phyloP scores from a whole-genome alignment of 441 rosid genomes.

The Corymbia calophylla region DNA sequence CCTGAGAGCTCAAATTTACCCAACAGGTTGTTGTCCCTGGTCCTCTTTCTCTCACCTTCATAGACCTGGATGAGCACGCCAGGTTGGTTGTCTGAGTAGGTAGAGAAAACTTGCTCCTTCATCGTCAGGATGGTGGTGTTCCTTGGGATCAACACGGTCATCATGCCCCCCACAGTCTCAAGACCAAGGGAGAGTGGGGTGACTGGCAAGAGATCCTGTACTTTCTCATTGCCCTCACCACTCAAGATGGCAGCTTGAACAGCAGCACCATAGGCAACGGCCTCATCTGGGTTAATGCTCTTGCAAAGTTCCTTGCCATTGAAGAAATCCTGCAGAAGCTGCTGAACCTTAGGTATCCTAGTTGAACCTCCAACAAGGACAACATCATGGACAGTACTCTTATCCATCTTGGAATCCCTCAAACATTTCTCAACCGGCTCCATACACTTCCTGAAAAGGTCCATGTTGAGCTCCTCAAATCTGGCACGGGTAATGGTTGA shows the following conservation, averaged over 20 bases:
- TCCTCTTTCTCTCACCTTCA: constrained; percentile 73
- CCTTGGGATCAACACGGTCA: constrained; percentile 60
- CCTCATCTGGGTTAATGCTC: constrained; percentile 73
- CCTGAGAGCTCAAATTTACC: constrained; percentile 77
- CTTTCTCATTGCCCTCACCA: constrained; percentile 77
- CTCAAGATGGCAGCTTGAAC: constrained; percentile 72
- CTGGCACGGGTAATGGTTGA: constrained; percentile 54
- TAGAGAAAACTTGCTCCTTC: constrained; percentile 60
- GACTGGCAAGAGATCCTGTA: constrained; percentile 61
- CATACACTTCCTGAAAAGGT: constrained; percentile 72
- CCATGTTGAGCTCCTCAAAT: constrained; percentile 68
- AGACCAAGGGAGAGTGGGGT: constrained; percentile 52
- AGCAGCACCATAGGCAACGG: constrained; percentile 78
- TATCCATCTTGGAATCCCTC: constrained; percentile 77
- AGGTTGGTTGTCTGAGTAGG: constrained; percentile 65
- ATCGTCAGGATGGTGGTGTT: constrained; percentile 70
- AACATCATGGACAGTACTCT: constrained; percentile 59
- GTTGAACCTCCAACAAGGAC: constrained; percentile 85
- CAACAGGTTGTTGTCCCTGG: constrained; percentile 60
- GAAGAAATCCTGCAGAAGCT: constrained; percentile 68
- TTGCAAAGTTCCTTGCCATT: constrained; percentile 78
- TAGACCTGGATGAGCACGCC: constrained; percentile 75
- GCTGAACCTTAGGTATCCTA: constrained; percentile 76
- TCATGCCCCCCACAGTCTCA: constrained; percentile 50
- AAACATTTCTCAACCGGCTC: constrained; percentile 75